Conservation (phyloP, 1,284 basidiomycete species). For the Lignosus rhinocerotis region DNA sequence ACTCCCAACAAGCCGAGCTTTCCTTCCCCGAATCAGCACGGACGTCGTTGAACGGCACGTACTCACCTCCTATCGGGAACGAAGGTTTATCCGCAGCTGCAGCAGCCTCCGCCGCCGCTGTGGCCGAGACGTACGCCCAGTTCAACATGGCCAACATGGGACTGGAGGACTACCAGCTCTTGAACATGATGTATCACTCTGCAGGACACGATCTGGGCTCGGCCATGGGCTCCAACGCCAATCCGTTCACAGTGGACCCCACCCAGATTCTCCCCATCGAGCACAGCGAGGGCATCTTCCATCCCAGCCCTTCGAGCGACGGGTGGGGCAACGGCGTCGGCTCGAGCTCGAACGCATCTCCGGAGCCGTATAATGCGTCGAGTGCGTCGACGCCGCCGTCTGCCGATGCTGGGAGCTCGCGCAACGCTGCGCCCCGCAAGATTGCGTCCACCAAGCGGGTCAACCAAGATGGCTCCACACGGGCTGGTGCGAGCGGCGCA, state of each 20-base stretch:
- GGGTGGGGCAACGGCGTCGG: conserved; percentile 69
- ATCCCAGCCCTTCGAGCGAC: conserved; percentile 79
- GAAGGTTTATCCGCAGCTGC: conserved; percentile 66
- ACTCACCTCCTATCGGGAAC: conserved; percentile 27
- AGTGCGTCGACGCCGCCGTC: conserved; percentile 72
- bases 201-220: conserved; percentile 40
- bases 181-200: conserved; percentile 61
- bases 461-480: conserved; percentile 42
- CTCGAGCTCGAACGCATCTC: conserved; percentile 70
- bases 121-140: conserved; percentile 70
- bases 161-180: conserved; percentile 61
- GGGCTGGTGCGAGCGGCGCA: conserved; percentile 23
- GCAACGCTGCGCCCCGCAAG: conserved; percentile 43
- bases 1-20: conserved; percentile 22
- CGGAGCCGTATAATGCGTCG: conserved; percentile 70
- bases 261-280: conserved; percentile 73
- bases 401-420: conserved; percentile 43
- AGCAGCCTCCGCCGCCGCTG: conserved; percentile 58
- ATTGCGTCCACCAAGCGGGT: conserved; percentile 61
- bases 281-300: conserved; percentile 50
- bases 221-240: conserved; percentile 32
- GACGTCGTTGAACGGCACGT: conserved; percentile 28
- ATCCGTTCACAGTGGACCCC: conserved; percentile 83
- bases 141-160: conserved; percentile 53
- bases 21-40: conserved; percentile 39